Conservation (phyloP, 495 filamentous ascomycete genomes). For the Hyaloscypha bicolor region DNA sequence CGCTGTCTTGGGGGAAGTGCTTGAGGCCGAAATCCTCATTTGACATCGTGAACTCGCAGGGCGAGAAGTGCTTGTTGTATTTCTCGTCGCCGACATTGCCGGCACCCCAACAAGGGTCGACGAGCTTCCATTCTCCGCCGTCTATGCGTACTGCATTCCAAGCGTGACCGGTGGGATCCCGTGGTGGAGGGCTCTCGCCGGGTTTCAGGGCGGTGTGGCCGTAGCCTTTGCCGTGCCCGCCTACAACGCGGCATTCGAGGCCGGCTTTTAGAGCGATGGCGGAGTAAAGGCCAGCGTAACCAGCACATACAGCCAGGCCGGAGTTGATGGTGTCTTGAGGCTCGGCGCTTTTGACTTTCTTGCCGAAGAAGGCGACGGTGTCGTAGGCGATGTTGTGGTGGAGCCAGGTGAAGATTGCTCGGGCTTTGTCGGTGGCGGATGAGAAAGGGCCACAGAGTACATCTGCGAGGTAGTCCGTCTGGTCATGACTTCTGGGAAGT, state of each 20-base stretch:
- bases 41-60: slow-evolving; percentile 71
- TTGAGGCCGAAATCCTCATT: slow-evolving; percentile 79
- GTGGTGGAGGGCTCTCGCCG: slow-evolving; percentile 59
- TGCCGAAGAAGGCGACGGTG: slow-evolving; percentile 70
- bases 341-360: slow-evolving; percentile 64
- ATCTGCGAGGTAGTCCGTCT: slow-evolving; percentile 68
- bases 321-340: slow-evolving; percentile 66
- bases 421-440: slow-evolving; percentile 84
- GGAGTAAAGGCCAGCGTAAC: slow-evolving; percentile 84
- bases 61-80: slow-evolving; percentile 70
- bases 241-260: slow-evolving; percentile 67
- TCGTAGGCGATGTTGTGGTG: slow-evolving; percentile 95
- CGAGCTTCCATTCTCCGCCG: slow-evolving; percentile 83
- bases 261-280: slow-evolving; percentile 74
- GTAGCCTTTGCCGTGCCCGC: slow-evolving; percentile 87
- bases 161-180: slow-evolving; percentile 66
- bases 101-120: slow-evolving; percentile 93
- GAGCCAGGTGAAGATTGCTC: slow-evolving; percentile 90
- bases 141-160: slow-evolving; percentile 95
- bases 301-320: slow-evolving; percentile 87
- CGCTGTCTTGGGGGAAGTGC: slow-evolving; percentile 75
- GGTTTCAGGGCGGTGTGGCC: slow-evolving; percentile 59
- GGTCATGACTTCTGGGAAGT: slow-evolving; percentile 59
- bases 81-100: slow-evolving; percentile 57
- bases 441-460: slow-evolving; percentile 79